A percentile compares a stretch with the other conserved stretches of the same genome.
Conservation (phyloP, 2,329 filamentous ascomycete genomes). For the Fusarium goolgardi region DNA sequence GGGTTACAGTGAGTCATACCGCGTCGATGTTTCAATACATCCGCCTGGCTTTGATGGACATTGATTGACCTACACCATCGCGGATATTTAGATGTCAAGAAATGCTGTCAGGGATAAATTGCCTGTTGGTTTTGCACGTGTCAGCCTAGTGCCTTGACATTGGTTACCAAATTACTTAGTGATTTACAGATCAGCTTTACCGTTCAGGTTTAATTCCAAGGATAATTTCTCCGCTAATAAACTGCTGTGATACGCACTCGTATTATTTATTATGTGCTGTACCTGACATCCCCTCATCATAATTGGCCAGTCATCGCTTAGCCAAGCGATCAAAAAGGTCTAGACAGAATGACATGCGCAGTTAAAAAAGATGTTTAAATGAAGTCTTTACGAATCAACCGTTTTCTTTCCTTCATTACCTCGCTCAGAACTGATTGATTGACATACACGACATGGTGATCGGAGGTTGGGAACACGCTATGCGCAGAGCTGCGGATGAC, state of each 20-base stretch:
- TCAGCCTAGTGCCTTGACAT: neutral
- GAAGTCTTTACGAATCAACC: neutral
- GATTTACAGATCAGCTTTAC: no score
- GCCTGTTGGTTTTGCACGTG: neutral
- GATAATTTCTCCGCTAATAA: neutral
- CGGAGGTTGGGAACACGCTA: neutral
- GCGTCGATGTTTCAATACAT: neutral
- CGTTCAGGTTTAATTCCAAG: no score
- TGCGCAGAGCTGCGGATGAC: constrained; percentile 2
- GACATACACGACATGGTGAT: neutral
- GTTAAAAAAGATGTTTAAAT: neutral
- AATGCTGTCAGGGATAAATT: no score
- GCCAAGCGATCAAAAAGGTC: neutral
- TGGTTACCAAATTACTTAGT: neutral
- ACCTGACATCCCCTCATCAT: neutral
- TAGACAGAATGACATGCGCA: constrained; percentile 16
- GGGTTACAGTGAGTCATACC: neutral
- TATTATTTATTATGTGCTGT: no score
- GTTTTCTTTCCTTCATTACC: rapidly evolving
- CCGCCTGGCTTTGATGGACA: neutral
- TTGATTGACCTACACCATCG: no score
- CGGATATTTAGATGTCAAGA: rapidly evolving
- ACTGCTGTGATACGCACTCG: no score
- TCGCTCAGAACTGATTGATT: rapidly evolving
- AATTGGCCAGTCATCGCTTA: neutral